These are phyloP conservation scores for Dalbergia oliveri DNA, from an alignment of 306 rosid species.

Conservation along the genomic window DNA sequence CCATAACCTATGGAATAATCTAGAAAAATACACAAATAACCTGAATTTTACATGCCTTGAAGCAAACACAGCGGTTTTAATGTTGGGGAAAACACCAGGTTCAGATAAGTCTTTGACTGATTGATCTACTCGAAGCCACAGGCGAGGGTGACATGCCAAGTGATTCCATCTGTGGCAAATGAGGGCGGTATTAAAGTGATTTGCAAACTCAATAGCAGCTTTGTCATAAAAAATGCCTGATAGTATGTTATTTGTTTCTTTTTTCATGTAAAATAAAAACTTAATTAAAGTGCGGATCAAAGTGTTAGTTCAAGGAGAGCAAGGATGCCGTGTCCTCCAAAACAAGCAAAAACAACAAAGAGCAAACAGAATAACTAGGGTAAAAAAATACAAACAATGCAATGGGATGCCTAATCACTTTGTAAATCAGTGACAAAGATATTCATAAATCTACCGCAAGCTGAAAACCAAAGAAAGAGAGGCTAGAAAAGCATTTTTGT, in stretches of 20 bases:
- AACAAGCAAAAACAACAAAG: slow-evolving; percentile 6
- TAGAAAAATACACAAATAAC: slow-evolving; percentile 4
- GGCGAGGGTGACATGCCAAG: slow-evolving; percentile 95
- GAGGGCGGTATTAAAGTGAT: slow-evolving; percentile 99
- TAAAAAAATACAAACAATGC: background rate
- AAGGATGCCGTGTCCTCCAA: background rate
- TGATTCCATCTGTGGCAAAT: slow-evolving; percentile 99
- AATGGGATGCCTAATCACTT: slow-evolving; percentile 11
- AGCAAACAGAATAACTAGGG: background rate
- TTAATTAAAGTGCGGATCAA: background rate
- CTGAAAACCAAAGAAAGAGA: slow-evolving; percentile 1
- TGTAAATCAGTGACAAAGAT: background rate
- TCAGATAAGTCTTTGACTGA: slow-evolving; percentile 71
- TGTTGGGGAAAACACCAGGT: slow-evolving; percentile 81
- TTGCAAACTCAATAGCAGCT: slow-evolving; percentile 94
- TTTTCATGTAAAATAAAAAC: background rate
- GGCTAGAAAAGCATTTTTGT: background rate
- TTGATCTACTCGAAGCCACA: slow-evolving; percentile 95
- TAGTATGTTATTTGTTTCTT: slow-evolving; percentile 23
- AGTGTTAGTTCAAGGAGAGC: background rate
- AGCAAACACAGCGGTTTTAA: slow-evolving; percentile 86
- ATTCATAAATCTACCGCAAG: slow-evolving; percentile 5
- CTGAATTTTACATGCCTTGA: slow-evolving; percentile 68
- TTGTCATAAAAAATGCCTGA: slow-evolving; percentile 59
- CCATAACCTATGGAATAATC: slow-evolving; percentile 6